Conservation (phyloP, 2,329 filamentous ascomycete species). For the Pezicula radicicola region DNA sequence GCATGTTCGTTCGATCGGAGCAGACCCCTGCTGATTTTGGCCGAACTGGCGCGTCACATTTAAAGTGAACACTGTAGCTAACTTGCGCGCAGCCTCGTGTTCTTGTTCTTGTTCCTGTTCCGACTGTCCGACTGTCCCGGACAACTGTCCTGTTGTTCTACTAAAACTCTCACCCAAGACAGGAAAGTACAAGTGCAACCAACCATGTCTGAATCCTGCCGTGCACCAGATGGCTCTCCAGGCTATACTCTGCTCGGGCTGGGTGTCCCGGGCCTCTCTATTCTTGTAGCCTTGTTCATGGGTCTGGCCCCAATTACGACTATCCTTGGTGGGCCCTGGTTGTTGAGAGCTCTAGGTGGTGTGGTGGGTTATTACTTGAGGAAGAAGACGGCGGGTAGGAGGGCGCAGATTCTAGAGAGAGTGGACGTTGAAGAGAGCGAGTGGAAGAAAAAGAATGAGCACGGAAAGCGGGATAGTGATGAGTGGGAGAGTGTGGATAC, state of each 20-base stretch:
- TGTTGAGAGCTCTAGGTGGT: conserved; percentile 30
- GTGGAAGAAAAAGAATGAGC: conserved; percentile 9
- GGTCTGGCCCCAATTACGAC: conserved; percentile 28
- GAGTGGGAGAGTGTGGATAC: conserved; percentile 71
- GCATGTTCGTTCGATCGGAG: no score
- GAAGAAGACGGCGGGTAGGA: conserved; percentile 61
- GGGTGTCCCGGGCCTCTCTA: conserved; percentile 21
- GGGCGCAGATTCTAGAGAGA: conserved; percentile 53
- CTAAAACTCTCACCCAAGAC: neutral
- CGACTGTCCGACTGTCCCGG: no score
- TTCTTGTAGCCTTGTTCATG: conserved; percentile 25
- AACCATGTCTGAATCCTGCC: conserved; percentile 27
- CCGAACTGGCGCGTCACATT: no score
- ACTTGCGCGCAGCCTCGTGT: no score
- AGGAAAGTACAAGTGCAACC: neutral
- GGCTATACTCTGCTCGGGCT: conserved; percentile 27
- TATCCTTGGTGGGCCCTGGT: conserved; percentile 21
- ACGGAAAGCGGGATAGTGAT: conserved; percentile 45
- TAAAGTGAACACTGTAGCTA: no score
- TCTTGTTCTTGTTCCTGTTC: no score
- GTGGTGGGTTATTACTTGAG: conserved; percentile 58
- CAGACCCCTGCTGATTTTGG: no score
- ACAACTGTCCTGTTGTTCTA: neutral
- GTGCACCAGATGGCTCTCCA: conserved; percentile 22
- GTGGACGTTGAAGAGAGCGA: conserved; percentile 34